A percentile compares a stretch with the other conserved stretches of the same genome.
phyloP scores from a whole-genome alignment of 129 eudicot genomes.

The Tanacetum coccineum region DNA sequence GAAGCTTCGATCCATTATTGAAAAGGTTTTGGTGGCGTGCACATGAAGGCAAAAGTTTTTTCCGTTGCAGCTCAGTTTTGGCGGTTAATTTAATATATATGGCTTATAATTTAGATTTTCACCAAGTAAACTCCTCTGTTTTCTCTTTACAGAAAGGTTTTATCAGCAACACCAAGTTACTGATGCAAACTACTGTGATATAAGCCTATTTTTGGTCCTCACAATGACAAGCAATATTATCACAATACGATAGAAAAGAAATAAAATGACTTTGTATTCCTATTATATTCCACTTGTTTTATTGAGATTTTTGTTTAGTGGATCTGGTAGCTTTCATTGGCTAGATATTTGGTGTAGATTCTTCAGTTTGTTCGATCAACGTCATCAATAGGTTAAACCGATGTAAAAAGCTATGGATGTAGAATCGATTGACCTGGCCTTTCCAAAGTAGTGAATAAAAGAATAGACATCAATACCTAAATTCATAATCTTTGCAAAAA shows the following conservation, averaged over 20 bases:
- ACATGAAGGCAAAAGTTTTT: too few species aligned
- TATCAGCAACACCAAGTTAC: neutral
- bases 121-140: neutral
- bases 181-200: neutral
- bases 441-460: conserved; percentile 4
- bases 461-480: conserved; percentile 19
- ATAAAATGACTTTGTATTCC: neutral
- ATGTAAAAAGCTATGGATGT: conserved; percentile 14
- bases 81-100: neutral
- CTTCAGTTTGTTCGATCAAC: neutral
- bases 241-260: neutral
- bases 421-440: conserved; percentile 12
- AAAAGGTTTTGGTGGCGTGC: too few species aligned
- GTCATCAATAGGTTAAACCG: conserved; percentile 7
- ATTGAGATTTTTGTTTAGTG: neutral
- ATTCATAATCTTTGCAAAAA: conserved; percentile 24
- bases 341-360: conserved; percentile 19
- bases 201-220: neutral
- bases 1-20: too few species aligned
- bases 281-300: conserved; percentile 3
- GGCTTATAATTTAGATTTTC: conserved; percentile 10
- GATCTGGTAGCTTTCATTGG: conserved; percentile 11
- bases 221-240: neutral
- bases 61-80: too few species aligned
- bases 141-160: neutral